Conservation (phyloP, 495 filamentous ascomycete species). For the Penicillium desertorum region DNA sequence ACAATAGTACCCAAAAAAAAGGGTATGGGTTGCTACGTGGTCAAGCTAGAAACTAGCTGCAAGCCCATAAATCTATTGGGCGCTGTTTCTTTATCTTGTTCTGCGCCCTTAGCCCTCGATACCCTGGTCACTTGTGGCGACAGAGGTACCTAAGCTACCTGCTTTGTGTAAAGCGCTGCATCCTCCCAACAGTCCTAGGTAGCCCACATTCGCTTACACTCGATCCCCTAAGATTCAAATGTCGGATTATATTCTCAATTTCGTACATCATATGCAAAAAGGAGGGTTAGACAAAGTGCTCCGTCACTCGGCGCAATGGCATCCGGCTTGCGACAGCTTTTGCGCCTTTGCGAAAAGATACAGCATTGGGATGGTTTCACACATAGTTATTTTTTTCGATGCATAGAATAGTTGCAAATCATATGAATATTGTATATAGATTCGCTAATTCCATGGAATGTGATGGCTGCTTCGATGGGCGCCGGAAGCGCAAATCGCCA, state of each 20-base stretch:
- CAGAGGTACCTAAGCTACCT: constrained; percentile 15
- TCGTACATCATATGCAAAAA: neutral
- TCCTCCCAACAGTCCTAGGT: neutral
- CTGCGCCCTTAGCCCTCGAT: neutral
- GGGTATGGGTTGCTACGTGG: constrained; percentile 10
- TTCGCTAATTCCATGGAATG: constrained; percentile 13
- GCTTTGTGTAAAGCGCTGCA: constrained; percentile 13
- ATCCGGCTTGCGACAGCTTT: constrained; percentile 31
- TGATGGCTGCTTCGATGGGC: constrained; percentile 25
- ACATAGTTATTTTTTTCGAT: constrained; percentile 6
- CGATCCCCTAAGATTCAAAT: neutral
- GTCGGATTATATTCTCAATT: constrained; percentile 7
- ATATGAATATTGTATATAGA: neutral
- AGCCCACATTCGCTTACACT: constrained; percentile 1
- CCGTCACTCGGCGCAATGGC: constrained; percentile 30
- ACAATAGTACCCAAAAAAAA: constrained; percentile 8
- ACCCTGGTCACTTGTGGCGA: neutral
- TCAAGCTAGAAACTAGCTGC: constrained; percentile 14
- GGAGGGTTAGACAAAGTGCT: constrained; percentile 20
- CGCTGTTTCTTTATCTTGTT: constrained; percentile 16
- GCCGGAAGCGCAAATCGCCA: constrained; percentile 39
- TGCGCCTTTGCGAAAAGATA: constrained; percentile 30
- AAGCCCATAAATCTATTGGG: constrained; percentile 11
- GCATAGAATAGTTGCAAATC: neutral
- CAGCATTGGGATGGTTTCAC: neutral